phyloP scores from a whole-genome alignment of 169 alveolate genomes.

The Plasmodium reichenowi region DNA sequence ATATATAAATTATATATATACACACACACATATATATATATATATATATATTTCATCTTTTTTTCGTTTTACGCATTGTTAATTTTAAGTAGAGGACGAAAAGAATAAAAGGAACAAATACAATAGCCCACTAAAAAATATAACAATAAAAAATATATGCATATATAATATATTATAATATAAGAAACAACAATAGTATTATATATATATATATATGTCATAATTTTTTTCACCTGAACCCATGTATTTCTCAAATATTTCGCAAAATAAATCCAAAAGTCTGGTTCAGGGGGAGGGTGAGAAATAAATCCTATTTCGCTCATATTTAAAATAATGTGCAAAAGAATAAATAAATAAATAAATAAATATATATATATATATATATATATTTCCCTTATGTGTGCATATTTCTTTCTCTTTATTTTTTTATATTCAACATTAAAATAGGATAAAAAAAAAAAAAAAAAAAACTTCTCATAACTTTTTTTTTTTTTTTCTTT shows the following conservation, averaged over 20 bases:
- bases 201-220: background rate
- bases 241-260: constrained; percentile 44
- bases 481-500: no score
- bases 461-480: no score
- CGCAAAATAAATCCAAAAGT: constrained; percentile 74
- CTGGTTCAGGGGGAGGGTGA: constrained; percentile 72
- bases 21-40: no score
- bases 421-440: background rate
- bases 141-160: background rate
- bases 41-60: background rate
- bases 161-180: background rate
- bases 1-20: no score
- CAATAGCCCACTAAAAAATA: constrained; percentile 57
- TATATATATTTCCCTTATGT: constrained; percentile 5
- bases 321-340: background rate
- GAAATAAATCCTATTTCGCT: constrained; percentile 27
- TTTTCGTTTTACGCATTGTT: constrained; percentile 57
- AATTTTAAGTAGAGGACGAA: constrained; percentile 57
- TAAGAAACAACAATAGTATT: background rate
- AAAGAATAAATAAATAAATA: background rate
- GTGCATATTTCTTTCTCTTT: background rate
- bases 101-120: constrained; percentile 60
- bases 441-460: background rate
- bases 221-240: constrained; percentile 45
- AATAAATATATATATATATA: background rate